Percentiles rank a stretch among this genome's conserved stretches.
Evolutionary conservation across 305 asterid genomes (phyloP).

Genomic region (Fraxinus angustifolia): DNA sequence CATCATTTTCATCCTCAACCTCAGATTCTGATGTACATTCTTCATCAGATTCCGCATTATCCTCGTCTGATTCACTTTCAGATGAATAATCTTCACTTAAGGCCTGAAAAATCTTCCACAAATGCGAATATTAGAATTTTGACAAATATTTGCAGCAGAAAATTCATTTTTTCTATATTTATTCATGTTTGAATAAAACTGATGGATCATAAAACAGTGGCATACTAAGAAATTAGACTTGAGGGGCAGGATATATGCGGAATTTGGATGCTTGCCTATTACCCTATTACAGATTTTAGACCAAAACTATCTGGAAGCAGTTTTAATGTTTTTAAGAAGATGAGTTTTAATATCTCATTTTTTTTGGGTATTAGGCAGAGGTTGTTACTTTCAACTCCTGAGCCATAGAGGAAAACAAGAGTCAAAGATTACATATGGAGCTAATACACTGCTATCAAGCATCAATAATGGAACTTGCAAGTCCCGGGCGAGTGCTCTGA

Average conservation of each 20-base stretch:
- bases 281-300: not conserved
- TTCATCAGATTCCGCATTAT: slow-evolving; percentile 50
- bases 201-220: not conserved
- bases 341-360: not conserved
- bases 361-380: not conserved
- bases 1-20: slow-evolving; percentile 69
- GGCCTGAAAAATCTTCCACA: slow-evolving; percentile 46
- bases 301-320: slow-evolving; percentile 7
- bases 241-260: not conserved
- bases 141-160: not conserved
- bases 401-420: slow-evolving; percentile 9
- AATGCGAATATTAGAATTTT: slow-evolving; percentile 2
- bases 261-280: not conserved
- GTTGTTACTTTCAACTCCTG: not conserved
- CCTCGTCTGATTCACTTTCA: slow-evolving; percentile 80
- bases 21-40: slow-evolving; percentile 76
- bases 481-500: slow-evolving; percentile 87
- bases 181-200: slow-evolving; percentile 10
- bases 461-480: slow-evolving; percentile 81
- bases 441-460: slow-evolving; percentile 83
- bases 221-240: slow-evolving; percentile 11
- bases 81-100: slow-evolving; percentile 61
- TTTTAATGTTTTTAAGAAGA: not conserved
- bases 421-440: slow-evolving; percentile 72
- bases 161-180: not conserved